Evolutionary conservation across 805 yeast species (phyloP).

Genomic region (Cyberlindnera sargentensis): DNA sequence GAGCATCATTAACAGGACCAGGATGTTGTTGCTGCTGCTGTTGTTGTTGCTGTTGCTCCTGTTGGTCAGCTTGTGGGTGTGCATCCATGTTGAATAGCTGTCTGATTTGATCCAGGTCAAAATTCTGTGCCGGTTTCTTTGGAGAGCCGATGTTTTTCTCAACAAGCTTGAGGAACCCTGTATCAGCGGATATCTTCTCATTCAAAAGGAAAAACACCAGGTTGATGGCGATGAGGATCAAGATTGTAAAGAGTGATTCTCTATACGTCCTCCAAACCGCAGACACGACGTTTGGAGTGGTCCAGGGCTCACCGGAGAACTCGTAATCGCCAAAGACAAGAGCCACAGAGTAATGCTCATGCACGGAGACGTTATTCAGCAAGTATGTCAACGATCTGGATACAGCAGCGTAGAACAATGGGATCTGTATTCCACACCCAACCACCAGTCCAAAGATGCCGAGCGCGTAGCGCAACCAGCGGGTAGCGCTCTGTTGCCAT

Average conservation of each 20-base stretch:
- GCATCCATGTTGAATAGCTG: not conserved
- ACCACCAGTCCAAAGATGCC: constrained; percentile 23
- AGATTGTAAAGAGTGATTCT: constrained; percentile 28
- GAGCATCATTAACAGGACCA: too few relatives aligned
- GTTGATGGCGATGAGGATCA: constrained; percentile 34
- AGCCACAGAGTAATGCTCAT: constrained; percentile 17
- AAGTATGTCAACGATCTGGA: constrained; percentile 50
- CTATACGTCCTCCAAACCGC: constrained; percentile 12
- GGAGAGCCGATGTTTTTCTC: constrained; percentile 46
- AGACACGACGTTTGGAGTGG: constrained; percentile 2
- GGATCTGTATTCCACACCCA: constrained; percentile 45
- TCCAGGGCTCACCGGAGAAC: constrained; percentile 14
- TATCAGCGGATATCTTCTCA: constrained; percentile 67
- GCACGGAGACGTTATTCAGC: constrained; percentile 47
- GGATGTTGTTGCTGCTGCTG: not conserved
- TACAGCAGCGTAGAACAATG: constrained; percentile 48
- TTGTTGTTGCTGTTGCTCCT: not conserved
- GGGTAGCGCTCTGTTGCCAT: not conserved
- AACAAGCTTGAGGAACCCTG: constrained; percentile 56
- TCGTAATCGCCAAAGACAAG: constrained; percentile 22
- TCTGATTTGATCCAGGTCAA: not conserved
- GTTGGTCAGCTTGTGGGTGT: not conserved
- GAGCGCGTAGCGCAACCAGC: constrained; percentile 2
- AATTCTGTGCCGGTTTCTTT: not conserved
- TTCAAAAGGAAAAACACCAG: constrained; percentile 49